Base-by-base conservation (phyloP, 2,329 filamentous ascomycete species). In the Aspergillus flavus region DNA sequence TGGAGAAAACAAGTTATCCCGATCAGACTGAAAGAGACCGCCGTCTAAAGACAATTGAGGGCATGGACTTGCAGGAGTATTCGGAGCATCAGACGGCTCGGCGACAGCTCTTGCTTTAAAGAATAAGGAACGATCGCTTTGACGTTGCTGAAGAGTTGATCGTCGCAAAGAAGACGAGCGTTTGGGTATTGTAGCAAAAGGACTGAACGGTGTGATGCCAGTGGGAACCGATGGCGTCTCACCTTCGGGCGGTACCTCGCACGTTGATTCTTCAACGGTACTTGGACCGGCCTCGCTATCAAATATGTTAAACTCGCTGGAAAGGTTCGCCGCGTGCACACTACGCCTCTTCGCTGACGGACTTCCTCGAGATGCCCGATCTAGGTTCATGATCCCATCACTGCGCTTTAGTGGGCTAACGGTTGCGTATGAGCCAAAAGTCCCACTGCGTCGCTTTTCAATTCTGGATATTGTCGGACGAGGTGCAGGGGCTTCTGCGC, bases 331-430 rank as follows among this genome's bases (percentile, higher is more conserved):
- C 50, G 90, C 90, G 75, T 97, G 92, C 70, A 96, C 80, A 78
- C 94, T 97, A 72, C 95, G 88, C 68, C 95, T 87, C 82, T 97
- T 97, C 54, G 94, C 92, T 64, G 94, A 91, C 0, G 95, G 94
- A 73, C 92, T 97, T 69, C 91, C 91, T 61, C 91, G 84, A 70
- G 86, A 90, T 32, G 88, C 84, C 67, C 92, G 90, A 72, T 96
- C 94, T 56, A 96, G 81, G 72, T 92, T 93, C 91, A 96, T 94
- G 58, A 90, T 90, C 50, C 91, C 90, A 80, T 98, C 94, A 73
- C 91, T 94, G 71, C 95, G 89, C 84, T 98, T 97, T 70, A 98
- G 81, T 6, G 94, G 94, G 75, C 94, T 97, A 6, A 90, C 89
- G 23, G 86, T 82, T 21, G 86, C 82, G 56, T 83, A 79, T 54